Base-by-base conservation (phyloP, 2,329 filamentous ascomycete genomes). In the Exophiala viscosa region DNA sequence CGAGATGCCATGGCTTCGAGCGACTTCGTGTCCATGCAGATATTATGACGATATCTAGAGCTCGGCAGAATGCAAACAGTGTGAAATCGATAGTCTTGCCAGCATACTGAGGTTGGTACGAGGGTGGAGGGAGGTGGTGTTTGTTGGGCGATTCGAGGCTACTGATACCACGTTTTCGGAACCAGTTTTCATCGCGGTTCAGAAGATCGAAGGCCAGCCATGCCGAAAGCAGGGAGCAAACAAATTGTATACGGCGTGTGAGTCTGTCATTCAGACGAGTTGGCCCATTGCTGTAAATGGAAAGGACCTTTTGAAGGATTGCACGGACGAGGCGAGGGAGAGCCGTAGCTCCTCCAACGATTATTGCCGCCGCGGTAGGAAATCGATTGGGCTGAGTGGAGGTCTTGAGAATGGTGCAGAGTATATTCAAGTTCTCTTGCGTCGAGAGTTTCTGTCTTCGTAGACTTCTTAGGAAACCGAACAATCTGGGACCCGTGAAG, bases 41-140 rank as follows among this genome's bases (percentile, higher is more conserved):
- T 48, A 84, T 84, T 39, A 87, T 73, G 7, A 89, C 61, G 4
- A 89, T 81, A 67, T 93, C 88, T 9, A 87, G 65, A 40, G 89
- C 89, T 60, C 88, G 79, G 9, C 83, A 84, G 41, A 81, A 75
- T 9, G 87, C 82, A 65, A 93, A 92, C n/a, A 95, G 74, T 0
- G 88, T 92, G 31, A 95, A 75, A 66, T 95, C 89, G 55, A 95
- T 78, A 1, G 89, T 92, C 61, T 85, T 82, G 40, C 89, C 89
- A 9, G 85, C 87, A 55, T 78, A 67, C 18, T 65, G 63, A 36
- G 66, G 66, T n/a, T 57, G 62, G 14, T 54, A 51, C 3, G 45
- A 47, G n/a, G 56, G 60, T 14, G 53, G 51, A 13, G 54, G 52
- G 10, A 56, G 39, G 28, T 60, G 52, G 32, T 55, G 54, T 23